Base-by-base conservation (phyloP, 352 stramenopile genomes). In the Phytophthora pini region DNA sequence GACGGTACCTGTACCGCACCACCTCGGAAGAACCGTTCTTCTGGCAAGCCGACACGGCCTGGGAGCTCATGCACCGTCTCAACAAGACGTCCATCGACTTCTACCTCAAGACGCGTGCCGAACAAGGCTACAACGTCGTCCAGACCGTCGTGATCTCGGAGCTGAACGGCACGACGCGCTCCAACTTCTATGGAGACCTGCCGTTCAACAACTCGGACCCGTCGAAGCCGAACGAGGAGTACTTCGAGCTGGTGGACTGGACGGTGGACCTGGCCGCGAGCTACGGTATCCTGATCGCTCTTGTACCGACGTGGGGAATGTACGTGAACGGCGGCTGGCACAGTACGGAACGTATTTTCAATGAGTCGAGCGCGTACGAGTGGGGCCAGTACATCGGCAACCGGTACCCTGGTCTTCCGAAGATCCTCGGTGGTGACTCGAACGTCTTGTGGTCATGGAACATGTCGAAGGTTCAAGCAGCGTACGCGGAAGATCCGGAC, bases 221-320 rank as follows among this genome's bases (percentile, higher is more conserved):
- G 38, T 20, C 38, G 13, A 43, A 43, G 38, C 38, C 38, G 38
- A 43, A 53, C 15, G 59, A 69, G 12, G 59, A 20, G 10, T 74
- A 60, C 43, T 74, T 74, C 36, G 43, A 74, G 24, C 49, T 74
- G 15, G 45, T 64, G 1, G 65, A 74, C 44, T 74, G 65, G 60
- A 56, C 65, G 0, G 49, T 58, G 2, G 65, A 70, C 6, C 55
- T 62, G 6, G 65, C 59, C n/a, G 54, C 65, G 2, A 74, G 65
- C 12, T 70, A 70, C 39, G 65, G 65, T 31, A 66, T 74, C 34
- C 12, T 70, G 12, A 53, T 70, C 0, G 59, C 44, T 15, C 24
- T 70, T 6, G 62, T 70, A 1, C 56, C 56, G 1, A 55, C 56
- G 1, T 70, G 56, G 56, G 56, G 56, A 2, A 59, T 51, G 20